Conservation (phyloP, 192 early-diverging fungal species). For the Neocallimastix lanati region DNA sequence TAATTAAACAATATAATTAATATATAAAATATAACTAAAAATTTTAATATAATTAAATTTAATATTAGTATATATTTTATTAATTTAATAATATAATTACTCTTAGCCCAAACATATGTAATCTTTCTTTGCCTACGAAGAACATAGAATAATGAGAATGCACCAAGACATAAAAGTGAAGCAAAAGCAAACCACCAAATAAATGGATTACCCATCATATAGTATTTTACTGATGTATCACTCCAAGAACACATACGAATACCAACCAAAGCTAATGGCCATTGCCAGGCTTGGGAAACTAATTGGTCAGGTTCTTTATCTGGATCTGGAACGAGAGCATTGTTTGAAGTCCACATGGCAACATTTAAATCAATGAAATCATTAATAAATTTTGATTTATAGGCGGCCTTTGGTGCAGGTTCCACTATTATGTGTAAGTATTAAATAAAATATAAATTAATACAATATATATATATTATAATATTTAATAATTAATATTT, state of each 20-base stretch:
- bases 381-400: background rate
- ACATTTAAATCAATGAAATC: background rate
- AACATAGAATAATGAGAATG: background rate
- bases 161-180: background rate
- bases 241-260: slow-evolving; percentile 1
- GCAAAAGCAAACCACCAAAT: background rate
- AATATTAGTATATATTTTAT: too few relatives aligned
- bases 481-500: too few relatives aligned
- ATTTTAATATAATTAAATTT: too few relatives aligned
- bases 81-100: too few relatives aligned
- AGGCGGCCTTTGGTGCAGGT: background rate
- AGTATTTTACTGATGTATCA: slow-evolving; percentile 1
- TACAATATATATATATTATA: too few relatives aligned
- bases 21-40: too few relatives aligned
- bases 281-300: slow-evolving; percentile 1
- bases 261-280: background rate
- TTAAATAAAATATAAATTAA: too few relatives aligned
- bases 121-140: background rate
- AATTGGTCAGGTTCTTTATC: slow-evolving; percentile 1
- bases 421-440: background rate
- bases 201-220: slow-evolving; percentile 3
- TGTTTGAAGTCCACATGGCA: slow-evolving; percentile 1
- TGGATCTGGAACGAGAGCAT: background rate
- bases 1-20: too few relatives aligned
- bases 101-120: background rate